These are phyloP conservation scores for Daedaleopsis sinensis DNA, from an alignment of 768 basidiomycete genomes.

Conservation along the genomic window DNA sequence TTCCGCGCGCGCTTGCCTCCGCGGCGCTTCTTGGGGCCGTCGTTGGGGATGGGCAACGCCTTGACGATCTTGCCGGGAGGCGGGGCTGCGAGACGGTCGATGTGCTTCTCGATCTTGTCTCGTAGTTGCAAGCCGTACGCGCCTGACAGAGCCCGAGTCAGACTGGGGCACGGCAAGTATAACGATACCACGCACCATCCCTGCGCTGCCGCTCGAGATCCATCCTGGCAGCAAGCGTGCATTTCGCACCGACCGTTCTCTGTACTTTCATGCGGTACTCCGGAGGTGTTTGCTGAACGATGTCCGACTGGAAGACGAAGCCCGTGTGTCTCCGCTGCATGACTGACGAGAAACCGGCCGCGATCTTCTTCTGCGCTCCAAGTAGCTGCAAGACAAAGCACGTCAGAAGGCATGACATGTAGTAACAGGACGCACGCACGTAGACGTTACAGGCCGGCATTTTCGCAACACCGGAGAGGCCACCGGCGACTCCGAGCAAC, in stretches of 20 bases:
- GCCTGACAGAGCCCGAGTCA: conserved; percentile 41
- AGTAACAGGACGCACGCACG: conserved; percentile 48
- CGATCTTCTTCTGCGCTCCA: conserved; percentile 91
- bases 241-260: conserved; percentile 91
- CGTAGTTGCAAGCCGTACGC: conserved; percentile 80
- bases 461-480: conserved; percentile 85
- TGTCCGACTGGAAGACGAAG: conserved; percentile 93
- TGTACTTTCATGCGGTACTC: conserved; percentile 94
- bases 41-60: conserved; percentile 91
- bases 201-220: conserved; percentile 85
- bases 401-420: background rate
- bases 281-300: conserved; percentile 81
- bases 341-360: conserved; percentile 87
- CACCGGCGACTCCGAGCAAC: conserved; percentile 95
- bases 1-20: conserved; percentile 97
- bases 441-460: conserved; percentile 97
- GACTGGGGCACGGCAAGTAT: background rate
- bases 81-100: conserved; percentile 90
- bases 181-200: conserved; percentile 59
- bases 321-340: conserved; percentile 93
- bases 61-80: conserved; percentile 93
- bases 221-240: conserved; percentile 87
- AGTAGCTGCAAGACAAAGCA: conserved; percentile 62
- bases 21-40: conserved; percentile 92
- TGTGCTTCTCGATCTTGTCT: conserved; percentile 90